These are phyloP conservation scores for Rosa chinensis DNA, from an alignment of 306 rosid genomes.

Conservation along the genomic window DNA sequence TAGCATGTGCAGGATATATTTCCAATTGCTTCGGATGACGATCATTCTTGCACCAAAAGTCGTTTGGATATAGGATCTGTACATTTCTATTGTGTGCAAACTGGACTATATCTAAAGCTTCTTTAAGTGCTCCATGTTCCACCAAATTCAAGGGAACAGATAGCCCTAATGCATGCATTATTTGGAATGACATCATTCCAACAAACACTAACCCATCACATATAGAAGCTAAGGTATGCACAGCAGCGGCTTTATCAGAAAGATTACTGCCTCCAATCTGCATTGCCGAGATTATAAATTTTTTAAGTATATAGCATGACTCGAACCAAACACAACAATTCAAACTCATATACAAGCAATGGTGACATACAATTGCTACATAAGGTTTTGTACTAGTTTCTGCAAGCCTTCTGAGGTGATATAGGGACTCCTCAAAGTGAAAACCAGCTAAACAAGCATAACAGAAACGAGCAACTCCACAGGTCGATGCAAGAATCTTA, in stretches of 20 bases:
- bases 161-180: constrained; percentile 74
- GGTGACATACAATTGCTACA: constrained; percentile 72
- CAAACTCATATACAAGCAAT: not conserved
- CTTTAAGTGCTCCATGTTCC: constrained; percentile 47
- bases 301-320: not conserved
- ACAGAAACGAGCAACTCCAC: constrained; percentile 83
- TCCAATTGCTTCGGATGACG: constrained; percentile 44
- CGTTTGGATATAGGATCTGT: constrained; percentile 68
- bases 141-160: constrained; percentile 53
- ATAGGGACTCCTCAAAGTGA: constrained; percentile 71
- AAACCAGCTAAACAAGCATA: constrained; percentile 75
- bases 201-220: constrained; percentile 76
- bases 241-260: constrained; percentile 62
- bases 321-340: not conserved
- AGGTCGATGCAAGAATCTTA: constrained; percentile 82
- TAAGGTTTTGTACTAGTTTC: constrained; percentile 58
- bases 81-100: constrained; percentile 49
- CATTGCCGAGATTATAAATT: constrained; percentile 12
- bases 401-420: constrained; percentile 45
- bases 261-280: constrained; percentile 89
- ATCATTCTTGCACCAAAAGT: constrained; percentile 72
- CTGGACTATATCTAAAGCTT: constrained; percentile 56
- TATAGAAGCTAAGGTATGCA: constrained; percentile 65
- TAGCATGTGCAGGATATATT: constrained; percentile 54
- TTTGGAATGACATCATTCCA: constrained; percentile 89